phyloP scores from a whole-genome alignment of 192 early-diverging fungal genomes.

The Dissophora ornata region DNA sequence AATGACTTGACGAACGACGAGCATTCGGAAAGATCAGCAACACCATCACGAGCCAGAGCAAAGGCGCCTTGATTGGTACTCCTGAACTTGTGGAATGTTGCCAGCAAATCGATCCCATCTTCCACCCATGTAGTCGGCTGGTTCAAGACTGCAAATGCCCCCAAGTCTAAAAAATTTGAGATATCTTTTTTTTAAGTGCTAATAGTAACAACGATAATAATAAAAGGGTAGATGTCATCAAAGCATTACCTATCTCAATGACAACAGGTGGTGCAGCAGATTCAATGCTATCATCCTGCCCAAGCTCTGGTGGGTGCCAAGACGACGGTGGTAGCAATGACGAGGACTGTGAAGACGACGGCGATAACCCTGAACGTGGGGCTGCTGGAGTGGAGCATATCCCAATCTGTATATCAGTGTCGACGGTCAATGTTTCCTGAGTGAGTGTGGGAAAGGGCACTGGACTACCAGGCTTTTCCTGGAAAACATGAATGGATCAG shows the following conservation, averaged over 20 bases:
- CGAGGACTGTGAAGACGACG: too few species aligned
- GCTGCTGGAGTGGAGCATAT: too few species aligned
- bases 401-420: too few species aligned
- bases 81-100: constrained; percentile 2
- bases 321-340: too few species aligned
- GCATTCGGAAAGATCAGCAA: not conserved
- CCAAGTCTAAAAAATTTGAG: not conserved
- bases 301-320: too few species aligned
- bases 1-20: constrained; percentile 1
- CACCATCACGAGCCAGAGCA: constrained; percentile 6
- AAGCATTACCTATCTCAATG: too few species aligned
- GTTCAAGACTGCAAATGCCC: not conserved
- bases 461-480: not conserved
- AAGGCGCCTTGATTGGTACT: not conserved
- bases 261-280: too few species aligned
- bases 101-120: not conserved
- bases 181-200: too few species aligned
- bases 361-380: too few species aligned
- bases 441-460: not conserved
- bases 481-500: not conserved
- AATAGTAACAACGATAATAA: too few species aligned
- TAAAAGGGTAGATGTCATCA: too few species aligned
- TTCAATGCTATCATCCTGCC: too few species aligned
- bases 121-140: not conserved
- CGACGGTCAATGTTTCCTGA: not conserved